A percentile compares a stretch with the other conserved stretches of the same genome.
Conservation (phyloP, 148 eudicot species). For the Nepenthes gracilis region DNA sequence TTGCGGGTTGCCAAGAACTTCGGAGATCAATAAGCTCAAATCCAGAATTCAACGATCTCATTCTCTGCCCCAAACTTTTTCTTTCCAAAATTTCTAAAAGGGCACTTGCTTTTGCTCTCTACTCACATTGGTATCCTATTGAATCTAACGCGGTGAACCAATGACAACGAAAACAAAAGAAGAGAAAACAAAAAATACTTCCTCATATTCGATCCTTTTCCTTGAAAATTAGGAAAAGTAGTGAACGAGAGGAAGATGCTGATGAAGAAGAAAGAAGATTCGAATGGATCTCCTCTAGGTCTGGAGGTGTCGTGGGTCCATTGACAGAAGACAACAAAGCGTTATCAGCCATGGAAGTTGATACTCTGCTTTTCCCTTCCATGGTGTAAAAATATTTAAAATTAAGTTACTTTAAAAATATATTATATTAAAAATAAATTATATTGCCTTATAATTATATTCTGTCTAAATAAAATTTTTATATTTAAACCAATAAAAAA, state of each 20-base stretch:
- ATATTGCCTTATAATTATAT: too few species aligned
- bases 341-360: background rate
- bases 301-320: too few species aligned
- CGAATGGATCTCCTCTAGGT: too few species aligned
- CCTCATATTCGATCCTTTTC: constrained; percentile 1
- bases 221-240: background rate
- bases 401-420: too few species aligned
- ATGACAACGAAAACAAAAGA: background rate
- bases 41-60: constrained; percentile 59
- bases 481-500: too few species aligned
- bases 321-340: too few species aligned
- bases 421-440: too few species aligned
- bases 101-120: background rate
- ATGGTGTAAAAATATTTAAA: too few species aligned
- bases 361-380: too few species aligned
- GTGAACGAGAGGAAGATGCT: constrained; percentile 11
- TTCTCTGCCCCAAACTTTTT: constrained; percentile 9
- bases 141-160: background rate
- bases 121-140: background rate
- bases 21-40: constrained; percentile 71
- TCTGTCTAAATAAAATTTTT: too few species aligned
- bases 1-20: constrained; percentile 43
- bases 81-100: background rate
- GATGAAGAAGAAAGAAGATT: constrained; percentile 1
- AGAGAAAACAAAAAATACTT: background rate